phyloP scores from a whole-genome alignment of 2,329 filamentous ascomycete species.

The Colletotrichum viniferum region DNA sequence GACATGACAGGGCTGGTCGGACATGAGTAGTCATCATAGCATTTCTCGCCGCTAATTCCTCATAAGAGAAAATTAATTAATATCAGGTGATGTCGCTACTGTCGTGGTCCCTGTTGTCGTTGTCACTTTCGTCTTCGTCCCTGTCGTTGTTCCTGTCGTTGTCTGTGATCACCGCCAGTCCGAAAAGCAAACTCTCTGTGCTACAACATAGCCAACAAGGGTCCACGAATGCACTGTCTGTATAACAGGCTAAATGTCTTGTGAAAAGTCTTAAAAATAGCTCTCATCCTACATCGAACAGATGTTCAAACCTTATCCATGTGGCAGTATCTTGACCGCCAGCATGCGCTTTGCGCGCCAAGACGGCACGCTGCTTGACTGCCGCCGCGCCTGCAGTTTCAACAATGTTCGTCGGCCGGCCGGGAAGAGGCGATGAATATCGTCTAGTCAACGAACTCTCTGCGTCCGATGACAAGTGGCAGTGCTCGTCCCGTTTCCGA shows the following conservation, averaged over 20 bases:
- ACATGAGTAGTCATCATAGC: background rate
- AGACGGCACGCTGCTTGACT: background rate
- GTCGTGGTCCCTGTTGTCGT: background rate
- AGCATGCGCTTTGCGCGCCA: background rate
- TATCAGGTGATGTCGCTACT: background rate
- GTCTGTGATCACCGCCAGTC: background rate
- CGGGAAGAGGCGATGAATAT: background rate
- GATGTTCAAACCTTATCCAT: background rate
- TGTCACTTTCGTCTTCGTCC: background rate
- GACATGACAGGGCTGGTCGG: background rate
- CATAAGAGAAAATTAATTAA: background rate
- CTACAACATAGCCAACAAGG: background rate
- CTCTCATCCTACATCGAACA: background rate
- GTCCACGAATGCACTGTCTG: background rate
- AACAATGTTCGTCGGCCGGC: background rate
- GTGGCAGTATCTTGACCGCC: background rate
- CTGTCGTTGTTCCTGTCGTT: background rate
- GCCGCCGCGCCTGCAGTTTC: background rate
- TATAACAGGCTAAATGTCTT: background rate
- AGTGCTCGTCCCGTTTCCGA: background rate
- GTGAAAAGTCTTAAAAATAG: background rate
- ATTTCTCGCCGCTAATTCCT: background rate
- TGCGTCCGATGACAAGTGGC: background rate
- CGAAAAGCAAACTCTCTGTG: background rate
- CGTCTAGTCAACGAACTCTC: background rate